Evolutionary conservation across 306 rosid genomes (phyloP).

Genomic region (Quercus ilex): DNA sequence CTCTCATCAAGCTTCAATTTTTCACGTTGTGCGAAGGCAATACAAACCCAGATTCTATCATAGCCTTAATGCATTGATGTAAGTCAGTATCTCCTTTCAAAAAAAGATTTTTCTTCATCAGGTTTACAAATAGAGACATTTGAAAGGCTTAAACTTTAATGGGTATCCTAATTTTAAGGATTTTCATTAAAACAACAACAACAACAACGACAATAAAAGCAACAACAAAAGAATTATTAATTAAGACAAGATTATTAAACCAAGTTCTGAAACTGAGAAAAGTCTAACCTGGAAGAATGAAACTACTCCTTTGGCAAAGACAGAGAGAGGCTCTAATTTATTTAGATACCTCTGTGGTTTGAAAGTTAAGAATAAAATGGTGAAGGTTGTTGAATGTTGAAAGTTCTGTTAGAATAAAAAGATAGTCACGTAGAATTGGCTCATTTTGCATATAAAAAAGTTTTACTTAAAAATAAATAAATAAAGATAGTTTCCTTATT

Average conservation of each 20-base stretch:
- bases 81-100: not conserved
- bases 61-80: not conserved
- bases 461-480: no score
- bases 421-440: no score
- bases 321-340: not conserved
- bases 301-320: not conserved
- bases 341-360: not conserved
- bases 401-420: not conserved
- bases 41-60: not conserved
- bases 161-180: not conserved
- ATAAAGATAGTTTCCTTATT: no score
- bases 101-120: not conserved
- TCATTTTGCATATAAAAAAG: no score
- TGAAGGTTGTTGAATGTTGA: not conserved
- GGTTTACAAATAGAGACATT: not conserved
- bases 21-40: not conserved
- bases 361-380: not conserved
- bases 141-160: not conserved
- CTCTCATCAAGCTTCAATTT: not conserved
- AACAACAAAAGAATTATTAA: not conserved
- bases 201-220: not conserved
- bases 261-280: not conserved
- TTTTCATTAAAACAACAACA: not conserved
- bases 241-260: not conserved
- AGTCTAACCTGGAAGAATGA: not conserved